phyloP scores from a whole-genome alignment of 805 yeast species.

The Starmerella bombi region DNA sequence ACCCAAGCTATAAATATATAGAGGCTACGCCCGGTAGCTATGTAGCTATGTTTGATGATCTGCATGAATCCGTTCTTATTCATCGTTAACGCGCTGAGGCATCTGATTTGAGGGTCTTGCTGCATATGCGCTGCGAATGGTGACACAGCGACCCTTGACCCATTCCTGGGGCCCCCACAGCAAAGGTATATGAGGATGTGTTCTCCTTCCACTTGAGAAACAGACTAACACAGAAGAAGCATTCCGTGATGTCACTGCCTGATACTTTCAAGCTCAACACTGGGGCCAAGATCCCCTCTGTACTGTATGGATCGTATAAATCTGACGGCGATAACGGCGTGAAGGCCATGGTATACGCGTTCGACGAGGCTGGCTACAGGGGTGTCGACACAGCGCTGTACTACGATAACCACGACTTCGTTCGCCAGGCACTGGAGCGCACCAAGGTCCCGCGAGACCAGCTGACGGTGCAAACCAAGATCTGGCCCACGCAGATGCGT shows the following conservation, averaged over 20 bases:
- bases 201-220: too few species aligned
- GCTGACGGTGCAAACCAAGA: conserved; percentile 57
- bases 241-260: conserved; percentile 8
- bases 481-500: conserved; percentile 31
- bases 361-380: conserved; percentile 45
- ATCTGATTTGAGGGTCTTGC: too few species aligned
- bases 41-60: too few species aligned
- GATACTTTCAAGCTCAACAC: conserved; percentile 32
- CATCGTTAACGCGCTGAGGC: too few species aligned
- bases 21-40: too few species aligned
- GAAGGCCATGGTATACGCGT: conserved; percentile 46
- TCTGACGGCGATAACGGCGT: conserved; percentile 40
- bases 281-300: conserved; percentile 49
- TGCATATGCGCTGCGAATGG: too few species aligned
- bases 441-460: conserved; percentile 42
- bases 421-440: conserved; percentile 37
- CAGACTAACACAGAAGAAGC: too few species aligned
- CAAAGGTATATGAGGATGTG: too few species aligned
- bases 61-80: too few species aligned
- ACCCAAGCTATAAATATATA: conserved; percentile 12
- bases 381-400: conserved; percentile 69
- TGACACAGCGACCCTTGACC: too few species aligned
- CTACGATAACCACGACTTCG: conserved; percentile 53
- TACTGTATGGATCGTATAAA: conserved; percentile 71
- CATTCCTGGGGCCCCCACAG: too few species aligned